A percentile compares a stretch with the other conserved stretches of the same genome.
Evolutionary conservation across 495 filamentous ascomycete species (phyloP).

Genomic region (Trichoderma reesei): DNA sequence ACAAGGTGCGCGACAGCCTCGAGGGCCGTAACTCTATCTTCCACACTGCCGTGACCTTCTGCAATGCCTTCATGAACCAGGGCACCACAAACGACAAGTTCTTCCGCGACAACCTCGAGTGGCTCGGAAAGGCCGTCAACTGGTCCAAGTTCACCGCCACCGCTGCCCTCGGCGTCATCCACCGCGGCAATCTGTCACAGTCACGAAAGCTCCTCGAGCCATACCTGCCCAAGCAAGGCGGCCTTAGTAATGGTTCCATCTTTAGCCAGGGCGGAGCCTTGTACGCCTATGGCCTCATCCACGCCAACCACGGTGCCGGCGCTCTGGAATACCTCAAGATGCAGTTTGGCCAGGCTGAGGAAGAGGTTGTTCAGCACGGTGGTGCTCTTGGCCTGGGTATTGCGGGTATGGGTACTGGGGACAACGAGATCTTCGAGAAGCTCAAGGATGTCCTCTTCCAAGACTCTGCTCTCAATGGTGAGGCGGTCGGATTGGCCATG

Average conservation of each 20-base stretch:
- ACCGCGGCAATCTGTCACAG: constrained; percentile 86
- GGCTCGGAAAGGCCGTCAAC: constrained; percentile 97
- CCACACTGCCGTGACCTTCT: constrained; percentile 92
- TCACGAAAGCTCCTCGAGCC: constrained; percentile 89
- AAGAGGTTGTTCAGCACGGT: constrained; percentile 96
- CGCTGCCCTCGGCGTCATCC: constrained; percentile 91
- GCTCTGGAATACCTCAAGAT: constrained; percentile 81
- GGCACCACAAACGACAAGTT: constrained; percentile 96
- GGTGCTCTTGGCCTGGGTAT: constrained; percentile 92
- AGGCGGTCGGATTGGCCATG: constrained; percentile 92
- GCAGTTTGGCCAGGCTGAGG: constrained; percentile 75
- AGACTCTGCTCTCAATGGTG: constrained; percentile 92
- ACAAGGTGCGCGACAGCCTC: constrained; percentile 90
- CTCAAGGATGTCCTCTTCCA: constrained; percentile 78
- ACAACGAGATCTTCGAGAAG: constrained; percentile 82
- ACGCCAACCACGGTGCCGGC: constrained; percentile 92
- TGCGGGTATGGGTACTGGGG: constrained; percentile 93
- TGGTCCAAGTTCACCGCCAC: constrained; percentile 99
- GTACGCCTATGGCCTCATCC: constrained; percentile 92
- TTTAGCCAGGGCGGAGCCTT: constrained; percentile 95
- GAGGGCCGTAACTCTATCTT: constrained; percentile 97
- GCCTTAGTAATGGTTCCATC: constrained; percentile 62
- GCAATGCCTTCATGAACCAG: constrained; percentile 99
- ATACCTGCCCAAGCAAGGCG: constrained; percentile 73
- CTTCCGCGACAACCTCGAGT: constrained; percentile 94